phyloP scores from a whole-genome alignment of 192 early-diverging fungal species.

The Dissophora ornata region DNA sequence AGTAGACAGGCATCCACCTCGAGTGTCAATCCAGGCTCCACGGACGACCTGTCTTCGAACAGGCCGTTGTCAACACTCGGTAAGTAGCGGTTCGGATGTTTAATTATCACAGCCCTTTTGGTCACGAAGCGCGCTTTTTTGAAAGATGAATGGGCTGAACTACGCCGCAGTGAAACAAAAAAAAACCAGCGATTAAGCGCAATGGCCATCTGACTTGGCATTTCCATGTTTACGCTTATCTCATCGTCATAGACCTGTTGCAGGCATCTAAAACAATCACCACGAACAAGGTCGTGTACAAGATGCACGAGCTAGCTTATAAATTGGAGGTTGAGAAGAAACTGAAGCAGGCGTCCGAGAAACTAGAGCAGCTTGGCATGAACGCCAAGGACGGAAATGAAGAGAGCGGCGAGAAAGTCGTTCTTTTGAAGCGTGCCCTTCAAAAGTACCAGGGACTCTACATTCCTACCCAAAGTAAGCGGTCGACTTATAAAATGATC shows the following conservation, averaged over 20 bases:
- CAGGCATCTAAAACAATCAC: conserved; percentile 72
- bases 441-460: conserved; percentile 90
- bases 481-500: neutral
- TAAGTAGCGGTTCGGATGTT: conserved; percentile 19
- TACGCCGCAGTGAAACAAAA: too few relatives aligned
- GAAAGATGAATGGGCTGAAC: too few relatives aligned
- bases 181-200: too few relatives aligned
- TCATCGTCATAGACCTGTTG: conserved; percentile 69
- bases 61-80: conserved; percentile 58
- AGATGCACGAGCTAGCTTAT: conserved; percentile 86
- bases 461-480: conserved; percentile 67
- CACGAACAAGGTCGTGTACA: conserved; percentile 77
- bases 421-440: conserved; percentile 75
- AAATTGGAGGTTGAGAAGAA: conserved; percentile 96
- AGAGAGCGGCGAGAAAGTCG: conserved; percentile 80
- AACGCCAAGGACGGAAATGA: conserved; percentile 62
- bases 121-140: too few relatives aligned
- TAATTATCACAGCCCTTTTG: conserved; percentile 3
- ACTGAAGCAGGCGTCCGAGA: conserved; percentile 83
- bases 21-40: conserved; percentile 9
- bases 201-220: conserved; percentile 1
- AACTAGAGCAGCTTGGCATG: conserved; percentile 69
- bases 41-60: conserved; percentile 50
- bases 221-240: conserved; percentile 30
- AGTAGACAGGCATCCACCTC: conserved; percentile 26